These are phyloP conservation scores for Candida railenensis DNA, from an alignment of 805 yeast genomes.

Conservation along the genomic window DNA sequence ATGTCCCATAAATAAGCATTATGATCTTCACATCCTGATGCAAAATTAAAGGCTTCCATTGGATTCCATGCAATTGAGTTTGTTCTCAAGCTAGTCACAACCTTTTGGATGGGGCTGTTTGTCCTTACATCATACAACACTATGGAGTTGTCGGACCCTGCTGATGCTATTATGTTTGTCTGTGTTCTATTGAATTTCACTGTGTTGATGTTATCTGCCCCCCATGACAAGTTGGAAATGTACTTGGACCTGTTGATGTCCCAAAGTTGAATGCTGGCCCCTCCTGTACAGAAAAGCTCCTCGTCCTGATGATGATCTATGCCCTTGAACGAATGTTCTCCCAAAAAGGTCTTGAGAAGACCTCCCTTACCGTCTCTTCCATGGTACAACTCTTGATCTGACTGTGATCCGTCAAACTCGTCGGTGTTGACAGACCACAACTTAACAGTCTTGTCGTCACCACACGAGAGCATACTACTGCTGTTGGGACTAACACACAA, in stretches of 20 bases:
- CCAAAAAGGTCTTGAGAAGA: conserved; percentile 73
- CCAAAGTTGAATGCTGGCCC: conserved; percentile 90
- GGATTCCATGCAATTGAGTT: conserved; percentile 96
- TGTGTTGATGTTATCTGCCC: conserved; percentile 83
- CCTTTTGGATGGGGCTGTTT: conserved; percentile 87
- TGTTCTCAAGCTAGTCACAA: conserved; percentile 77
- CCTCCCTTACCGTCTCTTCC: conserved; percentile 40
- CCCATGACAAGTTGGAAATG: conserved; percentile 83
- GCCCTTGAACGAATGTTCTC: conserved; percentile 80
- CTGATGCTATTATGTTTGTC: conserved; percentile 81
- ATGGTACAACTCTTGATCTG: conserved; percentile 31
- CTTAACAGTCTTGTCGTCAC: conserved; percentile 86
- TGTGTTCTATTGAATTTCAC: conserved; percentile 90
- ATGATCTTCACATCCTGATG: conserved; percentile 91
- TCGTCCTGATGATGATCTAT: conserved; percentile 83
- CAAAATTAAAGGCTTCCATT: conserved; percentile 93
- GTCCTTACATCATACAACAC: conserved; percentile 90
- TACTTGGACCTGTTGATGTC: conserved; percentile 79
- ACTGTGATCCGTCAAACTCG: conserved; percentile 42
- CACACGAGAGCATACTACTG: conserved; percentile 69
- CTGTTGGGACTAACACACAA: conserved; percentile 63
- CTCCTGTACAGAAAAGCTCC: conserved; percentile 83
- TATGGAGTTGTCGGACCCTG: conserved; percentile 82
- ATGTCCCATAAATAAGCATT: conserved; percentile 94
- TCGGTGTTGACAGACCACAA: conserved; percentile 75